phyloP scores from a whole-genome alignment of 495 filamentous ascomycete genomes.

The Neurospora sp. region DNA sequence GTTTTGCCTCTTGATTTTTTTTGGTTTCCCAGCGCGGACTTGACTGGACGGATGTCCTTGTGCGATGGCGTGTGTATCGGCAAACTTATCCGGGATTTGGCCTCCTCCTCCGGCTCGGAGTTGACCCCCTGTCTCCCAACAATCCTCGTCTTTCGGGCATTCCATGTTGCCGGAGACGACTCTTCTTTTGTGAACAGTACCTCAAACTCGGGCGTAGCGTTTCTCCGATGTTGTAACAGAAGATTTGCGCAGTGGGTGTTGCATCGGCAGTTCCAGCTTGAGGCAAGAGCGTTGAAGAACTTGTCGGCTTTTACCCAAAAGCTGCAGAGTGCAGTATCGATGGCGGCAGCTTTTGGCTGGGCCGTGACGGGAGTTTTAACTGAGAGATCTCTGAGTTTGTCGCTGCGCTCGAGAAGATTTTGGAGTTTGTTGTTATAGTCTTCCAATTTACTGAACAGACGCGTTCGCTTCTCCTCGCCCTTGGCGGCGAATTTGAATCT shows the following conservation, averaged over 20 bases:
- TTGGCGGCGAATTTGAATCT: background rate
- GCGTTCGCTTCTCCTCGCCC: background rate
- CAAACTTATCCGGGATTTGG: background rate
- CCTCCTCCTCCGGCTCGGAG: background rate
- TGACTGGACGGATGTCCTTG: background rate
- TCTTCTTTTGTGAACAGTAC: slow-evolving; percentile 10
- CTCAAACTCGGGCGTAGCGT: slow-evolving; percentile 14
- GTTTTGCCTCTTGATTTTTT: background rate
- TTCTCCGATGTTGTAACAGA: slow-evolving; percentile 22
- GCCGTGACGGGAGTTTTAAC: slow-evolving; percentile 1
- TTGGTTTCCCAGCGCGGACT: background rate
- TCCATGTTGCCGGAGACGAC: background rate
- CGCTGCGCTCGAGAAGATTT: background rate
- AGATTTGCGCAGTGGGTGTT: slow-evolving; percentile 21
- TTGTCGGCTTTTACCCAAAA: slow-evolving; percentile 2
- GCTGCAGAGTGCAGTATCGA: slow-evolving; percentile 2
- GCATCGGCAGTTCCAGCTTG: slow-evolving; percentile 22
- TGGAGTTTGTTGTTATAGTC: slow-evolving; percentile 4
- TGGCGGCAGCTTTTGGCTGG: background rate
- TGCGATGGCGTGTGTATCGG: background rate
- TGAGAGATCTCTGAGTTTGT: background rate
- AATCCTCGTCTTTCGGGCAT: slow-evolving; percentile 6
- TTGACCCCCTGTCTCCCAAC: background rate
- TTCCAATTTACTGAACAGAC: slow-evolving; percentile 1
- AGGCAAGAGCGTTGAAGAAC: background rate